Conservation (phyloP, 2,329 filamentous ascomycete species). For the Zasmidium cellare region DNA sequence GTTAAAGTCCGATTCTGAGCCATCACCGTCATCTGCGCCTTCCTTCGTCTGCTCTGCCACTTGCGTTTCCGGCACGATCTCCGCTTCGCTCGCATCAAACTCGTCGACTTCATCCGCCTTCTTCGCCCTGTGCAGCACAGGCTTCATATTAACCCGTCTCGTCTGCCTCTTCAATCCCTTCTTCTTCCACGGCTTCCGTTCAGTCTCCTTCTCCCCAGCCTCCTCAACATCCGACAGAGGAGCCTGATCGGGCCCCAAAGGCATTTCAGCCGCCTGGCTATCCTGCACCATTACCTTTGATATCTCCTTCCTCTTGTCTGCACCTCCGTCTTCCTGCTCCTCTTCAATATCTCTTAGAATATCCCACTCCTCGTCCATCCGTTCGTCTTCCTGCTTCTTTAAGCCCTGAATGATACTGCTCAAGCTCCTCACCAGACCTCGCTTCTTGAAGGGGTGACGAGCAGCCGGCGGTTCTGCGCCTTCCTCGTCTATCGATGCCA, state of each 20-base stretch:
- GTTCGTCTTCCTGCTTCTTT: slow-evolving; percentile 68
- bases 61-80: slow-evolving; percentile 26
- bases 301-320: slow-evolving; percentile 20
- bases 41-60: background rate
- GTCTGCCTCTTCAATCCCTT: slow-evolving; percentile 81
- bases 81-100: slow-evolving; percentile 11
- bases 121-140: slow-evolving; percentile 32
- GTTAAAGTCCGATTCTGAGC: slow-evolving; percentile 6
- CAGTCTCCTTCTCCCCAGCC: slow-evolving; percentile 39
- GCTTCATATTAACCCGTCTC: slow-evolving; percentile 59
- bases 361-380: slow-evolving; percentile 71
- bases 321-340: slow-evolving; percentile 29
- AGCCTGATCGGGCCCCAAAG: slow-evolving; percentile 45
- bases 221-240: slow-evolving; percentile 59
- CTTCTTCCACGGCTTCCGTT: slow-evolving; percentile 71
- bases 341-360: slow-evolving; percentile 70
- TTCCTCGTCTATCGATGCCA: slow-evolving; percentile 62
- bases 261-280: slow-evolving; percentile 45
- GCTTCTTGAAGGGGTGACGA: slow-evolving; percentile 42
- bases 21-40: slow-evolving; percentile 2
- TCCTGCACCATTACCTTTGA: slow-evolving; percentile 42
- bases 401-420: slow-evolving; percentile 73
- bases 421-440: slow-evolving; percentile 63
- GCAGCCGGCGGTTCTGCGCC: slow-evolving; percentile 30
- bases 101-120: slow-evolving; percentile 27